A percentile compares a stretch with the other conserved stretches of the same genome.
Conservation (phyloP, 2,329 filamentous ascomycete species). For the Trichoderma aggressivum region DNA sequence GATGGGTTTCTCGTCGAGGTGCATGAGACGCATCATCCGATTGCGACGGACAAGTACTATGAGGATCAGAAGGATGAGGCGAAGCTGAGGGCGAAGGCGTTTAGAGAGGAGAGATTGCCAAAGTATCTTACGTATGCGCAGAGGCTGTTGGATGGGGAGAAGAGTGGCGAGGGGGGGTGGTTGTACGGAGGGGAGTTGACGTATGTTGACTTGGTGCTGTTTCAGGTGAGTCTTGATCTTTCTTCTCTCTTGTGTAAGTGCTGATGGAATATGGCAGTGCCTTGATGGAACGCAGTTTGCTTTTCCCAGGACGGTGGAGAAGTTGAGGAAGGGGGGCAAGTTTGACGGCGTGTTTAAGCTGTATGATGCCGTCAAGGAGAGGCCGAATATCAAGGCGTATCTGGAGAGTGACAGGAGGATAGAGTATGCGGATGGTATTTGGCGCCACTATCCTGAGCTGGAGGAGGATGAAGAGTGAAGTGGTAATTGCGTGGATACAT, state of each 20-base stretch:
- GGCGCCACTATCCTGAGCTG: slow-evolving; percentile 69
- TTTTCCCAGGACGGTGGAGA: slow-evolving; percentile 64
- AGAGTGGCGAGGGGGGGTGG: slow-evolving; percentile 58
- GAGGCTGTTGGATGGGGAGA: slow-evolving; percentile 55
- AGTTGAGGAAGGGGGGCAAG: slow-evolving; percentile 51
- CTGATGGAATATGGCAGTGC: slow-evolving; percentile 33
- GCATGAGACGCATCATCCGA: slow-evolving; percentile 74
- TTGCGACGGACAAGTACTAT: slow-evolving; percentile 59
- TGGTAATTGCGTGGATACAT: neutral
- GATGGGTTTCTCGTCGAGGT: slow-evolving; percentile 68
- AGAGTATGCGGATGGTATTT: slow-evolving; percentile 64
- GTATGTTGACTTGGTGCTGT: slow-evolving; percentile 71
- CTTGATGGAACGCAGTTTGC: slow-evolving; percentile 61
- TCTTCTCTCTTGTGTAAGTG: neutral
- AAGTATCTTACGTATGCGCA: slow-evolving; percentile 73
- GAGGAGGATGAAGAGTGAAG: slow-evolving; percentile 42
- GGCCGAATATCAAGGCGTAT: slow-evolving; percentile 65
- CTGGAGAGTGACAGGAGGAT: slow-evolving; percentile 61
- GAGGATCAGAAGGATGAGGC: slow-evolving; percentile 72
- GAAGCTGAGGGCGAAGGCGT: slow-evolving; percentile 54
- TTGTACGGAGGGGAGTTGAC: slow-evolving; percentile 63
- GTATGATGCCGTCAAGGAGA: slow-evolving; percentile 59
- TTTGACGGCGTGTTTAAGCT: slow-evolving; percentile 62
- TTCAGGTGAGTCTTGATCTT: slow-evolving; percentile 51
- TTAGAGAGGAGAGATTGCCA: slow-evolving; percentile 60